Evolutionary conservation across 345 rosid species (phyloP), one percentile per base, ranked within the genome.

Genomic region (Alliaria petiolata): DNA sequence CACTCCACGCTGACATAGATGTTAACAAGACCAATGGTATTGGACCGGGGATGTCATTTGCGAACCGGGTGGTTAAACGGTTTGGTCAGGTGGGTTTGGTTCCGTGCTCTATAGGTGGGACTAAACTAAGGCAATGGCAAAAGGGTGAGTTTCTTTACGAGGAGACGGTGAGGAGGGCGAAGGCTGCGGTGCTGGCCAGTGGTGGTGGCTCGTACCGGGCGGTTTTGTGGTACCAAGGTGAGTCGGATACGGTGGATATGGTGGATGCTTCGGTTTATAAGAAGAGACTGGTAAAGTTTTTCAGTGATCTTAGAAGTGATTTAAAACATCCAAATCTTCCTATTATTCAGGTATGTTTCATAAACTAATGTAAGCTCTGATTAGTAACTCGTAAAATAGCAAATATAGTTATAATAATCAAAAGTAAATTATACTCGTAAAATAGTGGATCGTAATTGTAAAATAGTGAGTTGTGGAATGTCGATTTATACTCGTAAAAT

Each of bases 221-320:
- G 19, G 75, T 91, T 77, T 83, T 95, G 58, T 91, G 99, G 99
- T 95, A 79, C 70, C 96, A 91, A 70, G 99, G 99, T 36, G 97
- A 91, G 79, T 79, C 85, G 11, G 97, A 89, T 76, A 72, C 96
- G 11, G 38, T 19, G 17, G 68, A 16, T 38, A 64, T 62, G 44
- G 75, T 76, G 4, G 93, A 88, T 59, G 90, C 86, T 9, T 83
- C 71, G 12, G 63, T 73, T n/a, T 91, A 85, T 58, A 77, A 80
- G 66, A 69, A 55, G 55, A 88, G 85, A 62, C 78, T 89, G 71
- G 76, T 79, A 20, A 74, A 69, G 45, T 79, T 91, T 46, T 81
- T 91, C 28, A 47, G 5, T 6, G 87, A 91, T 78, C 76, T 93
- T 8, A 75, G 93, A 19, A 80, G 62, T 43, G 96, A 89, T 89